A percentile compares a stretch with the other conserved stretches of the same genome.
phyloP scores from a whole-genome alignment of 108 stramenopile species.

The Fistulifera pelliculosa region DNA sequence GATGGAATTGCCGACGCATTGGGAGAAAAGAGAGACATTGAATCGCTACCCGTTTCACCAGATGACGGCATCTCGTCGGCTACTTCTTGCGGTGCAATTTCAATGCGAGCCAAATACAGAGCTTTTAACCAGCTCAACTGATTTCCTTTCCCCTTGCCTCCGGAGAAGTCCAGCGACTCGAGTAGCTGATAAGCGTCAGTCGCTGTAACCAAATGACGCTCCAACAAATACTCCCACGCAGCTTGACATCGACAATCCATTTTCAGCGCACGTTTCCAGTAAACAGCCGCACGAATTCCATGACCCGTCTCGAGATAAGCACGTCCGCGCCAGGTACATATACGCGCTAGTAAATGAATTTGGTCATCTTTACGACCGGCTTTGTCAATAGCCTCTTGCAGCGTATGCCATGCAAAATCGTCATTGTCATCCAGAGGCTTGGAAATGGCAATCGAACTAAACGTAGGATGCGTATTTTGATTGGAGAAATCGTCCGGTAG shows the following conservation, averaged over 20 bases:
- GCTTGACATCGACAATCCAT: constrained; percentile 57
- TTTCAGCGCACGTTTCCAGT: constrained; percentile 44
- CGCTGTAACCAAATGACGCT: constrained; percentile 32
- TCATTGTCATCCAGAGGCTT: constrained; percentile 30
- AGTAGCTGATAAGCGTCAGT: constrained; percentile 35
- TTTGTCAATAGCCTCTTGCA: constrained; percentile 6
- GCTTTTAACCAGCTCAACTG: constrained; percentile 46
- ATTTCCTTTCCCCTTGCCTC: neutral
- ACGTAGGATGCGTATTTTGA: constrained; percentile 5
- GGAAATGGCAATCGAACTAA: neutral
- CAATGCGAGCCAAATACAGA: constrained; percentile 35
- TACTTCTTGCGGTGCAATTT: constrained; percentile 5
- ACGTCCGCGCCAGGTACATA: constrained; percentile 42
- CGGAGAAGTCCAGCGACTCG: neutral
- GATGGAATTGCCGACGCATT: no score
- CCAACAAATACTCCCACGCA: constrained; percentile 51
- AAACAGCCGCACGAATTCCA: constrained; percentile 50
- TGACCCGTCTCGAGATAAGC: constrained; percentile 64
- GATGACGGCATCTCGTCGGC: neutral
- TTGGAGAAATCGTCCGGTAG: constrained; percentile 4
- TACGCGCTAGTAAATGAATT: constrained; percentile 61
- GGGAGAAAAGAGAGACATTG: no score
- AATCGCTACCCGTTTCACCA: no score
- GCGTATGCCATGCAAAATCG: constrained; percentile 24
- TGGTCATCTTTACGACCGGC: constrained; percentile 1